These are phyloP conservation scores for Edaphochlamys debaryana DNA, from an alignment of 139 green algal genomes.

Conservation along the genomic window DNA sequence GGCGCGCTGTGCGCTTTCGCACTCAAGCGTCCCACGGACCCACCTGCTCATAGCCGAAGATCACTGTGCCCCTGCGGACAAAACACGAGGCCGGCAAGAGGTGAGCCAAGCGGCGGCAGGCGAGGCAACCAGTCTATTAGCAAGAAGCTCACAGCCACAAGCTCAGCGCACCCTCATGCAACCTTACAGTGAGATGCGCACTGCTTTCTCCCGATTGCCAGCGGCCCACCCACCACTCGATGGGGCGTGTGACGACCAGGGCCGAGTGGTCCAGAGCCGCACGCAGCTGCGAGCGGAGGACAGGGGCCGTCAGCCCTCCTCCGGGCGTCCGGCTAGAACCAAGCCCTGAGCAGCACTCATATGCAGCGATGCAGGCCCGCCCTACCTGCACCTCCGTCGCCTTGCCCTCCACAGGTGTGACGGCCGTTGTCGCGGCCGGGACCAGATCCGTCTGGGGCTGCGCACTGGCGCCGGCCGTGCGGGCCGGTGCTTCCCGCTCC, in stretches of 20 bases:
- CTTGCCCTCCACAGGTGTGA: slow-evolving; percentile 29
- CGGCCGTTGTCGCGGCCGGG: background rate
- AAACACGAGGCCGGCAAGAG: background rate
- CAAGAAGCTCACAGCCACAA: too few relatives aligned
- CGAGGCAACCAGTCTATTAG: too few relatives aligned
- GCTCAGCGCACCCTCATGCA: background rate
- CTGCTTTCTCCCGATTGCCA: too few relatives aligned
- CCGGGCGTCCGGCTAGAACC: background rate
- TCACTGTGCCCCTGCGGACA: slow-evolving; percentile 80
- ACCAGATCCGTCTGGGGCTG: slow-evolving; percentile 15
- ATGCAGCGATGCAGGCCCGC: background rate
- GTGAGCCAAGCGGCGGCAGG: background rate
- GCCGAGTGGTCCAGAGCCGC: slow-evolving; percentile 68
- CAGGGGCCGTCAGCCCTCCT: too few relatives aligned
- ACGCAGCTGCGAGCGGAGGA: slow-evolving; percentile 29
- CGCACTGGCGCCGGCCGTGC: background rate
- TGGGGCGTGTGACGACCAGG: slow-evolving; percentile 74
- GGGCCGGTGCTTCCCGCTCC: background rate
- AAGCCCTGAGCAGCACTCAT: background rate
- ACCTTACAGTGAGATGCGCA: too few relatives aligned
- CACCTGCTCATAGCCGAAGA: slow-evolving; percentile 90
- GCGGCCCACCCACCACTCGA: slow-evolving; percentile 91
- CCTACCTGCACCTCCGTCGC: slow-evolving; percentile 42
- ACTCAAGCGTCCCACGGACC: too few relatives aligned
- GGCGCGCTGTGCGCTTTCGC: too few relatives aligned